Base-by-base conservation (phyloP, 2,329 filamentous ascomycete genomes). In the Cordyceps cateniannulata region DNA sequence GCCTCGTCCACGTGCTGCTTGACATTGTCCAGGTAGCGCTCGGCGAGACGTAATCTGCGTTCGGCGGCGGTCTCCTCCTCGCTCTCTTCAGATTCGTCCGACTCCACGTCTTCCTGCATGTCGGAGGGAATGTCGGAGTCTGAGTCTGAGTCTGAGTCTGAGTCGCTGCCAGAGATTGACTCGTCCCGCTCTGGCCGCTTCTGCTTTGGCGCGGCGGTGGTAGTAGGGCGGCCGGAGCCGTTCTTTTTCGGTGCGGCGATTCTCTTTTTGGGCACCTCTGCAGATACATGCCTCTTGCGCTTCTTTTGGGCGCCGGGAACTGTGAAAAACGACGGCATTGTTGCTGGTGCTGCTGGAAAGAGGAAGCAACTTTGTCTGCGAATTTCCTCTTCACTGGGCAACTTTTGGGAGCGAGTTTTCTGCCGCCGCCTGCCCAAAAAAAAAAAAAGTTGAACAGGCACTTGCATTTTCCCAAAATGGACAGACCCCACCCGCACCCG, bases 241-340 rank as follows among this genome's bases (percentile, higher is more conserved):
- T 73, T 66, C 45, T 73, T 62, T 64, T 79, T 80, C 32, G 80
- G 71, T 57, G 77, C 76, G 65, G 81, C 81, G 63, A 81, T 68
- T 71, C 83, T 79, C 70, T 87, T 88, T 73, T 86, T 86, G 2
- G 85, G 81, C 6, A 74, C 74, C 55, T 85, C 81, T 18, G 77
- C 71, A 27, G 81, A 80, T 61, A 78, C 74, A 7, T 79, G 70
- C 63, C 93, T 84, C 81, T 98, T 98, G 69, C 95, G 83, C 82
- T 98, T 98, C 78, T 90, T 91, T 71, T 93, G 89, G 55, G 89
- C 88, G 45, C 89, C 89, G 6, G 95, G 92, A 44, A 88, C 80
- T 56, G 93, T 96, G 77, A 99, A 99, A 77, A 98, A 99, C 44
- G 93, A 96, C 70, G 93, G 96, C 93, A 96, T 96, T 66, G 66